A percentile compares a stretch with the other conserved stretches of the same genome.
Evolutionary conservation across 169 alveolate genomes (phyloP).

Genomic region (Eimeria maxima): DNA sequence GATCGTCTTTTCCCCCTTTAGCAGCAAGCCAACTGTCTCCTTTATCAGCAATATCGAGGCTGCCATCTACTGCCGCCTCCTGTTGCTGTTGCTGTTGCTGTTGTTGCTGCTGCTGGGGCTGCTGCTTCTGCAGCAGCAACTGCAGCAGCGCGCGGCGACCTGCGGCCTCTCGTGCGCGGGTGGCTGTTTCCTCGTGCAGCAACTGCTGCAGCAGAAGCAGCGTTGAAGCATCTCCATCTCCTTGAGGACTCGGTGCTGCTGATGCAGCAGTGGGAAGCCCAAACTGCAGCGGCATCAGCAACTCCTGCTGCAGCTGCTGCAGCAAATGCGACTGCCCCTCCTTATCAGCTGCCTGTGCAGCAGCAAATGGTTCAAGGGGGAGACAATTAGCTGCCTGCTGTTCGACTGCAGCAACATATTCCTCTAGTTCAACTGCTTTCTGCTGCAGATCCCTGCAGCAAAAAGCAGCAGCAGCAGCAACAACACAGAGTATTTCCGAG

Average conservation of each 20-base stretch:
- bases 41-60: not conserved
- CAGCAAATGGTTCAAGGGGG: not conserved
- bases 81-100: constrained; percentile 2
- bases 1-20: not conserved
- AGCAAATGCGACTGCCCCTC: not conserved
- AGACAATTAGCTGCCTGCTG: constrained; percentile 18
- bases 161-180: constrained; percentile 55
- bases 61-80: constrained; percentile 1
- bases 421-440: not conserved
- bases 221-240: not conserved
- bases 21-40: no score
- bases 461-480: constrained; percentile 46
- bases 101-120: not conserved
- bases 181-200: constrained; percentile 24
- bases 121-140: constrained; percentile 67
- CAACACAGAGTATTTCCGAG: not conserved
- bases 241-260: not conserved
- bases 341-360: not conserved
- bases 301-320: constrained; percentile 46
- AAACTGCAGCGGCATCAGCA: constrained; percentile 15
- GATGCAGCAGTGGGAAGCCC: not conserved
- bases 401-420: constrained; percentile 16
- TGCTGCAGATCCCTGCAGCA: constrained; percentile 67
- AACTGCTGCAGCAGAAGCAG: constrained; percentile 41
- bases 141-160: constrained; percentile 76